Evolutionary conservation across 257 asterid species (phyloP).

Genomic region (Ocimum tenuiflorum): DNA sequence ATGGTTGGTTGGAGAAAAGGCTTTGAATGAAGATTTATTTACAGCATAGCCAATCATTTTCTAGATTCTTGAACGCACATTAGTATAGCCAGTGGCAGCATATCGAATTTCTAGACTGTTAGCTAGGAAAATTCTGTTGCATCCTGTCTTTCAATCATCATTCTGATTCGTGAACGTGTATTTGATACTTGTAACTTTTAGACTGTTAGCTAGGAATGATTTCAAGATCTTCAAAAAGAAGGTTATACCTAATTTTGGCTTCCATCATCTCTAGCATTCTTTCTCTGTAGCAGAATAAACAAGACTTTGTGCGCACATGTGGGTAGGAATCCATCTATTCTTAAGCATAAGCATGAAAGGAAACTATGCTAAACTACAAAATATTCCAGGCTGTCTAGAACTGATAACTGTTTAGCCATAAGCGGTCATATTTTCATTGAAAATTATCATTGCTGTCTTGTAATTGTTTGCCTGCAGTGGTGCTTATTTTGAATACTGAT

Average conservation of each 20-base stretch:
- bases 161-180: background rate
- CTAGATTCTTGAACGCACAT: too few relatives aligned
- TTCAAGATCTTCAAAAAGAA: background rate
- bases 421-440: conserved; percentile 11
- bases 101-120: too few relatives aligned
- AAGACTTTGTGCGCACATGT: background rate
- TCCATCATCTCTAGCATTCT: background rate
- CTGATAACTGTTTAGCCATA: conserved; percentile 5
- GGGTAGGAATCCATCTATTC: conserved; percentile 21
- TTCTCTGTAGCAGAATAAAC: background rate
- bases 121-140: too few relatives aligned
- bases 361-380: conserved; percentile 19
- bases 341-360: conserved; percentile 7
- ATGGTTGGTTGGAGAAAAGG: too few relatives aligned
- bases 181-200: background rate
- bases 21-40: too few relatives aligned
- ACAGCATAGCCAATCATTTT: too few relatives aligned
- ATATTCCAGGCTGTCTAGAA: conserved; percentile 26
- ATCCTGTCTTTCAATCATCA: background rate
- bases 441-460: conserved; percentile 3
- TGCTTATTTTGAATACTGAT: background rate
- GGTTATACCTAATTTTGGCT: background rate
- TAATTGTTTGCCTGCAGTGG: background rate
- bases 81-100: too few relatives aligned
- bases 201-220: background rate